A percentile compares a stretch with the other conserved stretches of the same genome.
Evolutionary conservation across 2,329 filamentous ascomycete genomes (phyloP).

Genomic region (Hymenotorrendiella dingleyae): DNA sequence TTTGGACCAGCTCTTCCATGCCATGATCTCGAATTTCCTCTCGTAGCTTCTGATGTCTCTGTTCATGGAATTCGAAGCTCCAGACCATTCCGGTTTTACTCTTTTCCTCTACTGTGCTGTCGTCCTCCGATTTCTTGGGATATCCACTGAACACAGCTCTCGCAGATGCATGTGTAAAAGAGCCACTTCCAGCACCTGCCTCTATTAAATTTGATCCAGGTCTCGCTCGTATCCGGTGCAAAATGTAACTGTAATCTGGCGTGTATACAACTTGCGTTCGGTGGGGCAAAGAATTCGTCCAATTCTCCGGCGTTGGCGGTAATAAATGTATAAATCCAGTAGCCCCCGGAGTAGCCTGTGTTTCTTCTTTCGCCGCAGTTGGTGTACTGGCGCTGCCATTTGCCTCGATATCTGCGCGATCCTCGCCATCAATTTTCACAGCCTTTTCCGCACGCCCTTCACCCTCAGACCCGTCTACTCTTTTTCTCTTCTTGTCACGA

Average conservation of each 20-base stretch:
- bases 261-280: slow-evolving; percentile 84
- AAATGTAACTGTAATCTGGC: slow-evolving; percentile 78
- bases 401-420: slow-evolving; percentile 25
- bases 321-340: slow-evolving; percentile 75
- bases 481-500: slow-evolving; percentile 45
- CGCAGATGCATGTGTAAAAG: slow-evolving; percentile 74
- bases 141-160: slow-evolving; percentile 72
- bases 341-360: slow-evolving; percentile 47
- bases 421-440: slow-evolving; percentile 6
- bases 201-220: slow-evolving; percentile 72
- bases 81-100: slow-evolving; percentile 61
- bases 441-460: slow-evolving; percentile 7
- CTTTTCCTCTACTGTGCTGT: slow-evolving; percentile 28
- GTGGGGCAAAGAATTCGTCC: slow-evolving; percentile 75
- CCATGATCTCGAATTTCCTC: slow-evolving; percentile 65
- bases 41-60: slow-evolving; percentile 62
- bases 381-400: slow-evolving; percentile 28
- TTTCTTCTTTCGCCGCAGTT: slow-evolving; percentile 32
- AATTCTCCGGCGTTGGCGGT: slow-evolving; percentile 73
- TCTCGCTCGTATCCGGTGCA: slow-evolving; percentile 68
- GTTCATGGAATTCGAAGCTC: slow-evolving; percentile 77
- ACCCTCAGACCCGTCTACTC: slow-evolving; percentile 31
- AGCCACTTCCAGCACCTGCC: slow-evolving; percentile 75
- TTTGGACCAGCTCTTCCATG: slow-evolving; percentile 58
- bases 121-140: slow-evolving; percentile 35